phyloP scores from a whole-genome alignment of 352 stramenopile genomes.

The Thalassiosira hispida region DNA sequence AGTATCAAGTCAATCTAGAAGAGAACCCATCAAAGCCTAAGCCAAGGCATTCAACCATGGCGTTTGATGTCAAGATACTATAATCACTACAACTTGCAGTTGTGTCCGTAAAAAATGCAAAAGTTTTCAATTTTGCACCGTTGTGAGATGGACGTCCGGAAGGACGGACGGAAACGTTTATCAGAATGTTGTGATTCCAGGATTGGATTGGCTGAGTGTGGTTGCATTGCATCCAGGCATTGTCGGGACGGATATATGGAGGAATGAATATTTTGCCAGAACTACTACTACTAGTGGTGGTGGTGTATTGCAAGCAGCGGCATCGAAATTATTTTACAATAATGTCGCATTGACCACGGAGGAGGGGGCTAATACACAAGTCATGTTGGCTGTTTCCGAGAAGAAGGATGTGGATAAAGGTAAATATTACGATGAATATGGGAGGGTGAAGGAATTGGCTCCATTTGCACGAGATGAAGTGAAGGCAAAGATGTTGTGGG shows the following conservation, averaged over 20 bases:
- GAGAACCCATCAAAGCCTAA: too few species aligned
- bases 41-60: too few species aligned
- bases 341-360: slow-evolving; percentile 24
- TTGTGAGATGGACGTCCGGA: too few species aligned
- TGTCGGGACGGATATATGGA: slow-evolving; percentile 34
- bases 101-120: too few species aligned
- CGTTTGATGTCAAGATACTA: too few species aligned
- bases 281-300: neutral
- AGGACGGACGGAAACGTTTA: too few species aligned
- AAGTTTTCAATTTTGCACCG: too few species aligned
- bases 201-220: slow-evolving; percentile 22
- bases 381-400: slow-evolving; percentile 32
- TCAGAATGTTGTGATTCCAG: too few species aligned
- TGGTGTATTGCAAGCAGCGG: neutral
- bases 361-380: slow-evolving; percentile 54
- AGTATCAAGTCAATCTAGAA: too few species aligned
- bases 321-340: slow-evolving; percentile 30
- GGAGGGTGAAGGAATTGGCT: slow-evolving; percentile 10
- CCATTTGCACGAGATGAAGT: slow-evolving; percentile 48
- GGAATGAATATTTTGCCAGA: slow-evolving; percentile 6
- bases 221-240: slow-evolving; percentile 33
- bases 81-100: too few species aligned
- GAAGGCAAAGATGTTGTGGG: slow-evolving; percentile 35
- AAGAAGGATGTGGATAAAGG: slow-evolving; percentile 24
- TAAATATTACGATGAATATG: slow-evolving; percentile 42